These are phyloP conservation scores for Platanus orientalis DNA, from an alignment of 164 flowering plant genomes.

Conservation along the genomic window DNA sequence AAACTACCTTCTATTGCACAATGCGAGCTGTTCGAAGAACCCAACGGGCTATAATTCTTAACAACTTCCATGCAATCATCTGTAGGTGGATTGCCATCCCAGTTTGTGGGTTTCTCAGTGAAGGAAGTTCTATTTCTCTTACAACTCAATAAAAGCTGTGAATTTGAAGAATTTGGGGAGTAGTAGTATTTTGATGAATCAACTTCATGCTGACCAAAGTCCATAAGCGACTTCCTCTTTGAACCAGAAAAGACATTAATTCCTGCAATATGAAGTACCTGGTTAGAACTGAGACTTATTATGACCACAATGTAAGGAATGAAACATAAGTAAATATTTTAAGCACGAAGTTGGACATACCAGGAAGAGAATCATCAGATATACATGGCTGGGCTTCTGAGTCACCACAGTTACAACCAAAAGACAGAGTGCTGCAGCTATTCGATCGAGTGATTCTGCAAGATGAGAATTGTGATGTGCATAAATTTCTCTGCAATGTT, in stretches of 20 bases:
- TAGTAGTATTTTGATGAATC: slow-evolving; percentile 12
- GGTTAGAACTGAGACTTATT: not conserved
- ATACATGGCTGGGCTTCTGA: slow-evolving; percentile 29
- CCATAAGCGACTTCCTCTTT: slow-evolving; percentile 53
- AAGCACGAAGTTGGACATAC: slow-evolving; percentile 19
- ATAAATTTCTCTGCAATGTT: too few species aligned
- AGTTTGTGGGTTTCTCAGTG: slow-evolving; percentile 6
- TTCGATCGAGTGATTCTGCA: slow-evolving; percentile 48
- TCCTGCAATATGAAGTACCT: slow-evolving; percentile 36
- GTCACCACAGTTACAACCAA: slow-evolving; percentile 40
- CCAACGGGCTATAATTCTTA: slow-evolving; percentile 24
- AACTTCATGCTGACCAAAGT: slow-evolving; percentile 21
- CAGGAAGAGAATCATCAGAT: slow-evolving; percentile 48
- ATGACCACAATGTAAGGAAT: not conserved
- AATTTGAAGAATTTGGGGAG: slow-evolving; percentile 7
- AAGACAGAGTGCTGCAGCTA: slow-evolving; percentile 15
- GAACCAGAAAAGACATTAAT: slow-evolving; percentile 46
- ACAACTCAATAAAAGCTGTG: not conserved
- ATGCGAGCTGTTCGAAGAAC: slow-evolving; percentile 37
- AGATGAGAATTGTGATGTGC: too few species aligned
- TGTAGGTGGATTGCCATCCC: slow-evolving; percentile 20
- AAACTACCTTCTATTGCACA: slow-evolving; percentile 76
- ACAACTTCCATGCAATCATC: slow-evolving; percentile 29
- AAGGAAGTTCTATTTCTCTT: slow-evolving; percentile 34
- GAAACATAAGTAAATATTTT: not conserved